A percentile compares a stretch with the other conserved stretches of the same genome.
phyloP scores from a whole-genome alignment of 2,329 filamentous ascomycete species.

The Shiraia sp. region DNA sequence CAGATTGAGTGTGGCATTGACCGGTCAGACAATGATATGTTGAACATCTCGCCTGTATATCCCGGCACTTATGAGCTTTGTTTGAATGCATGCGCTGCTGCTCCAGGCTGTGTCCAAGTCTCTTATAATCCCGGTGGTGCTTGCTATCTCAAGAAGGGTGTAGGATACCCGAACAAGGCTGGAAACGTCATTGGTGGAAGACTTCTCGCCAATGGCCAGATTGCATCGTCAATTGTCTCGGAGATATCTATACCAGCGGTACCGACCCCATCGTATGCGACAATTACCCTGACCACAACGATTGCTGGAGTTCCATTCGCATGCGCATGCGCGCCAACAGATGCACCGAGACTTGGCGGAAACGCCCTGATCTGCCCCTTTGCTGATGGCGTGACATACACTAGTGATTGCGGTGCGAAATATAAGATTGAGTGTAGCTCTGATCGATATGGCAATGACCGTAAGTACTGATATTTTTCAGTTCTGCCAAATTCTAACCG shows the following conservation, averaged over 20 bases:
- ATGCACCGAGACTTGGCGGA: not conserved
- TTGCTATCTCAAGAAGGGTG: conserved; percentile 22
- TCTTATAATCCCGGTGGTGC: conserved; percentile 17
- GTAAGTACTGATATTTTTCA: conserved; percentile 6
- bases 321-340: conserved; percentile 14
- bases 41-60: conserved; percentile 6
- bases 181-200: conserved; percentile 19
- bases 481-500: conserved; percentile 1
- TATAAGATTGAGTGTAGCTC: conserved; percentile 27
- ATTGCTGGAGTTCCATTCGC: conserved; percentile 8
- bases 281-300: conserved; percentile 14
- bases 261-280: conserved; percentile 3
- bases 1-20: conserved; percentile 16
- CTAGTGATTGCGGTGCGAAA: conserved; percentile 17
- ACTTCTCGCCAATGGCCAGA: conserved; percentile 4
- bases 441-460: conserved; percentile 28
- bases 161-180: conserved; percentile 4
- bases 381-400: conserved; percentile 14
- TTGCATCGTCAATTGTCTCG: conserved; percentile 1
- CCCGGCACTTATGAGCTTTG: conserved; percentile 19
- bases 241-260: not conserved
- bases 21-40: conserved; percentile 4
- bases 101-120: conserved; percentile 20
- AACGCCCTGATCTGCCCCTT: conserved; percentile 15
- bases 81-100: conserved; percentile 18